These are phyloP conservation scores for Neoascochyta sp. DNA, from an alignment of 2,329 filamentous ascomycete species.

Conservation along the genomic window DNA sequence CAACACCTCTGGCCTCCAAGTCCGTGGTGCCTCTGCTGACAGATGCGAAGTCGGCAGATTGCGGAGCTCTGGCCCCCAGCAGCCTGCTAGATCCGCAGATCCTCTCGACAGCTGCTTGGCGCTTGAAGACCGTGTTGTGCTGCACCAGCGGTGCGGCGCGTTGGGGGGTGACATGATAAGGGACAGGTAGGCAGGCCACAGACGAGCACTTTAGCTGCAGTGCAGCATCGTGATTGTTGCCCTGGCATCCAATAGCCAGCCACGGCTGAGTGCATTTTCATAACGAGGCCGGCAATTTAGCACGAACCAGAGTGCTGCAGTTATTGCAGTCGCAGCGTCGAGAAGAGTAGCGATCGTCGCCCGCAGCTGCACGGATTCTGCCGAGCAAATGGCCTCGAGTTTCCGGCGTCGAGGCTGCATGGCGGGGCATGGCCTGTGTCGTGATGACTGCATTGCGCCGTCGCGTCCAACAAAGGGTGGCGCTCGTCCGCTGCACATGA, in stretches of 20 bases:
- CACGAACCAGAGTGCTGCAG: no score
- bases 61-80: slow-evolving; percentile 5
- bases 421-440: no score
- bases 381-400: no score
- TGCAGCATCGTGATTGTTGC: no score
- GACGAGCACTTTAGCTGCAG: no score
- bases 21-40: slow-evolving; percentile 1
- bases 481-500: slow-evolving; percentile 18
- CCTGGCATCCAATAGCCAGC: no score
- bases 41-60: slow-evolving; percentile 6
- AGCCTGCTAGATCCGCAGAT: slow-evolving; percentile 12
- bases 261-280: neutral
- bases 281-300: no score
- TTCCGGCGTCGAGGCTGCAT: no score
- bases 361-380: no score
- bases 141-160: neutral
- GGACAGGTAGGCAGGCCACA: no score
- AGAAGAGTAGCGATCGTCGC: slow-evolving; percentile 1
- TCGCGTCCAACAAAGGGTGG: slow-evolving; percentile 13
- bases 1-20: neutral
- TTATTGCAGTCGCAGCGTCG: slow-evolving; percentile 4
- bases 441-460: slow-evolving; percentile 12
- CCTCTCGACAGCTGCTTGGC: slow-evolving; percentile 7
- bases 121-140: neutral
- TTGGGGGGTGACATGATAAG: neutral